These are phyloP conservation scores for Lolium rigidum DNA, from an alignment of 176 grass and related monocot species.

Conservation along the genomic window DNA sequence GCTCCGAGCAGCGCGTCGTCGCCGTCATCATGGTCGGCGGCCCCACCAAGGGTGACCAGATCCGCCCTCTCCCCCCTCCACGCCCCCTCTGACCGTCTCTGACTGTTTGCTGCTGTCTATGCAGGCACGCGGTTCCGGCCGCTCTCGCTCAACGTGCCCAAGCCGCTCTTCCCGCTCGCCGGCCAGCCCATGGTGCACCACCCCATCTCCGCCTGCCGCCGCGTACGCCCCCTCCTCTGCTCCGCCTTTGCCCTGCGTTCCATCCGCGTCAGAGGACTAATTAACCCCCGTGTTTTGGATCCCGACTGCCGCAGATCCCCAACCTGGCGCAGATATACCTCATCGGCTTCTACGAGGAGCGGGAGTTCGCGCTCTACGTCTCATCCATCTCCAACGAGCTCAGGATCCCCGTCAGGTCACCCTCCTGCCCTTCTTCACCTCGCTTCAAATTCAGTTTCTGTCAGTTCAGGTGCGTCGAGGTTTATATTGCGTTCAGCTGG, in stretches of 20 bases:
- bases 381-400: conserved; percentile 97
- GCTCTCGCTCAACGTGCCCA: conserved; percentile 94
- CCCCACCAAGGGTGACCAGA: conserved; percentile 84
- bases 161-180: conserved; percentile 96
- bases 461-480: background rate
- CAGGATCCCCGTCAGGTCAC: conserved; percentile 90
- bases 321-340: conserved; percentile 98
- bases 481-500: background rate
- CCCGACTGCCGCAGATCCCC: conserved; percentile 72
- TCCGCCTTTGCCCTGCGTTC: background rate
- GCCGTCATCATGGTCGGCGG: conserved; percentile 99
- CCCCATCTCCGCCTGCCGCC: conserved; percentile 85
- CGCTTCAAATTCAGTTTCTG: background rate
- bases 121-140: conserved; percentile 93
- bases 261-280: background rate
- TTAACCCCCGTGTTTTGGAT: conserved; percentile 28
- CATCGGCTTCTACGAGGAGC: conserved; percentile 94
- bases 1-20: conserved; percentile 81
- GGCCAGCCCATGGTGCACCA: conserved; percentile 98
- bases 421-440: background rate
- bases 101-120: background rate
- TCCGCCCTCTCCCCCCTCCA: conserved; percentile 25
- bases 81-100: background rate
- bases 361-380: conserved; percentile 94
- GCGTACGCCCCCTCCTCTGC: conserved; percentile 37